Evolutionary conservation across 2,329 filamentous ascomycete genomes (phyloP).

Genomic region (Microsporum audouinii): DNA sequence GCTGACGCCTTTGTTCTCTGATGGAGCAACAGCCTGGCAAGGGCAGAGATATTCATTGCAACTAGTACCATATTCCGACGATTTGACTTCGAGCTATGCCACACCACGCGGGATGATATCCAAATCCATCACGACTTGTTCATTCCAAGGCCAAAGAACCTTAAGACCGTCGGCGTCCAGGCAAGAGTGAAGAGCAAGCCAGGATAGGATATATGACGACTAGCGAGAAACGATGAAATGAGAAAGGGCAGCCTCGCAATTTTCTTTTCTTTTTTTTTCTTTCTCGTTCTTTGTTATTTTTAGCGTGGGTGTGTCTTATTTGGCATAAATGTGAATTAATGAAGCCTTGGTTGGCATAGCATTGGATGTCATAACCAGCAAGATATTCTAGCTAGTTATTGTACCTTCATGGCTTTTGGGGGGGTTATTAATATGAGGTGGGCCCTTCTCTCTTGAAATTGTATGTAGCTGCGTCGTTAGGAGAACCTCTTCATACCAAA

Average conservation of each 20-base stretch:
- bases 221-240: not conserved
- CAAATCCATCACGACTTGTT: slow-evolving; percentile 14
- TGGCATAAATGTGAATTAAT: not conserved
- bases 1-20: not conserved
- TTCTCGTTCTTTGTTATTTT: not conserved
- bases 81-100: slow-evolving; percentile 14
- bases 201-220: not conserved
- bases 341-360: not conserved
- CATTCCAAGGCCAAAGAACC: slow-evolving; percentile 14
- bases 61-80: slow-evolving; percentile 9
- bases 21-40: slow-evolving; percentile 9
- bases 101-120: slow-evolving; percentile 16
- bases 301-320: not conserved
- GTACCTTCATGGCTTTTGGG: not conserved
- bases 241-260: not conserved
- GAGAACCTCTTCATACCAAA: not conserved
- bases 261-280: not conserved
- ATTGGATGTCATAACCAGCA: not conserved
- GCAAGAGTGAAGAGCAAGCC: not conserved
- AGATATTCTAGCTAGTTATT: not conserved
- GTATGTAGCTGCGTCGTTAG: not conserved
- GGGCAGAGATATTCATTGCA: slow-evolving; percentile 11
- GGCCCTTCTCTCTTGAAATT: not conserved
- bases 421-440: not conserved
- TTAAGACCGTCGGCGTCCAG: slow-evolving; percentile 11